Evolutionary conservation across 1,284 basidiomycete genomes (phyloP).

Genomic region (Trametes hirsuta): DNA sequence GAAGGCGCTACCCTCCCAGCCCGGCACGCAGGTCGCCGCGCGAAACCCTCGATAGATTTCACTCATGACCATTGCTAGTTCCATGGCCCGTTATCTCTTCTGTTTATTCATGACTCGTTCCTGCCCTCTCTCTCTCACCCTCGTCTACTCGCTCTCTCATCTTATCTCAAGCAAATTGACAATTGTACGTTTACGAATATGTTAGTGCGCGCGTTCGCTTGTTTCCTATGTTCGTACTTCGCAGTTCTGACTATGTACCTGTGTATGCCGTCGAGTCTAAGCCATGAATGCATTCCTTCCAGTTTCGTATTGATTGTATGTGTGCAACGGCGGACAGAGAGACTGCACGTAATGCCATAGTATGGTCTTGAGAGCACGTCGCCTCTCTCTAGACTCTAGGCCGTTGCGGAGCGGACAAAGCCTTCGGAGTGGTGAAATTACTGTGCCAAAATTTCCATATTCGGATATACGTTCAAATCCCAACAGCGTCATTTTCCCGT

Average conservation of each 20-base stretch:
- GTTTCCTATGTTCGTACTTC: neutral
- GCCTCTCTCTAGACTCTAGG: neutral
- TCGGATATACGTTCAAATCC: too few relatives aligned
- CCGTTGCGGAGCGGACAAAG: neutral
- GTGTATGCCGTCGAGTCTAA: neutral
- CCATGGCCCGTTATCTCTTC: neutral
- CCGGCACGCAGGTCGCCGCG: neutral
- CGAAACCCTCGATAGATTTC: conserved; percentile 3
- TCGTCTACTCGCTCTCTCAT: neutral
- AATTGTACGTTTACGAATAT: conserved; percentile 1
- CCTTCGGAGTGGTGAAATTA: neutral
- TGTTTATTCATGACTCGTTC: neutral
- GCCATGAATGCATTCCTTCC: neutral
- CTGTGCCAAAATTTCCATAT: too few relatives aligned
- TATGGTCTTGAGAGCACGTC: too few relatives aligned
- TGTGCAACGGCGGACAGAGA: too few relatives aligned
- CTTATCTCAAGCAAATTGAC: neutral
- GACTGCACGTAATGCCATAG: too few relatives aligned
- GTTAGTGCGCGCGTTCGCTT: conserved; percentile 9
- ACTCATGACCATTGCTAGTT: neutral
- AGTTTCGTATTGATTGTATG: neutral
- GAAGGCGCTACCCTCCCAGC: conserved; percentile 8
- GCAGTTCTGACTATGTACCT: conserved; percentile 1
- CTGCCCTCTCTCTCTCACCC: neutral
- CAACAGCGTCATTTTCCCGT: too few relatives aligned